Evolutionary conservation across 169 alveolate species (phyloP).

Genomic region (Besnoitia besnoiti): DNA sequence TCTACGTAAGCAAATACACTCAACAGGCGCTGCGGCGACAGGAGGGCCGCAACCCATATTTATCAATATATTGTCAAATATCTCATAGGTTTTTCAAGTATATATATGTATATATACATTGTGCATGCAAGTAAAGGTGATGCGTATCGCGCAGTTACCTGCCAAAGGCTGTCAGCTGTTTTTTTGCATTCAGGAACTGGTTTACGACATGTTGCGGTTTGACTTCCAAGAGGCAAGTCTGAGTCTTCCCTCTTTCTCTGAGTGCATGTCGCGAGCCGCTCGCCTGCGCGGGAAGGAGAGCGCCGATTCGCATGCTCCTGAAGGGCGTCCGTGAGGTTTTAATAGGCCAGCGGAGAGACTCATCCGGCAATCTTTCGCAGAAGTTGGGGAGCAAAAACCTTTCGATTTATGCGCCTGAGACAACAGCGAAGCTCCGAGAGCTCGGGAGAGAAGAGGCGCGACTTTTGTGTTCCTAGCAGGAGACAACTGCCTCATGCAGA

Average conservation of each 20-base stretch:
- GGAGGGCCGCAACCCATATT: background rate
- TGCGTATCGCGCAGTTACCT: no score
- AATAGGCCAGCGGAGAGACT: no score
- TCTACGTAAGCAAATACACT: slow-evolving; percentile 40
- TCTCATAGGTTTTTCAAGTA: background rate
- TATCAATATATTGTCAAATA: no score
- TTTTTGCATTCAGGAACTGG: slow-evolving; percentile 67
- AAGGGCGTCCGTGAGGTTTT: no score
- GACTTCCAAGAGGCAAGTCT: slow-evolving; percentile 69
- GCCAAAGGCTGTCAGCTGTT: background rate
- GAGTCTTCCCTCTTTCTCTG: slow-evolving; percentile 46
- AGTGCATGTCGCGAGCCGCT: slow-evolving; percentile 51
- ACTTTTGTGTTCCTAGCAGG: no score
- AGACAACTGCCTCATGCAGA: no score
- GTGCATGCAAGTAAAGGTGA: background rate
- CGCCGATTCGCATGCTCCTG: no score
- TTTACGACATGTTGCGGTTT: slow-evolving; percentile 74
- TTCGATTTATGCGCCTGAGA: no score
- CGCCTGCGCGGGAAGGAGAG: background rate
- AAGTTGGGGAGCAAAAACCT: no score
- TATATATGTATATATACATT: background rate
- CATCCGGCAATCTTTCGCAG: no score
- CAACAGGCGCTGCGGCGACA: background rate
- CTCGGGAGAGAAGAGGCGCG: no score
- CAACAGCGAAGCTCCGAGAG: no score